Conservation (phyloP, 2,329 filamentous ascomycete genomes). For the Ambrosiella cleistominuta region DNA sequence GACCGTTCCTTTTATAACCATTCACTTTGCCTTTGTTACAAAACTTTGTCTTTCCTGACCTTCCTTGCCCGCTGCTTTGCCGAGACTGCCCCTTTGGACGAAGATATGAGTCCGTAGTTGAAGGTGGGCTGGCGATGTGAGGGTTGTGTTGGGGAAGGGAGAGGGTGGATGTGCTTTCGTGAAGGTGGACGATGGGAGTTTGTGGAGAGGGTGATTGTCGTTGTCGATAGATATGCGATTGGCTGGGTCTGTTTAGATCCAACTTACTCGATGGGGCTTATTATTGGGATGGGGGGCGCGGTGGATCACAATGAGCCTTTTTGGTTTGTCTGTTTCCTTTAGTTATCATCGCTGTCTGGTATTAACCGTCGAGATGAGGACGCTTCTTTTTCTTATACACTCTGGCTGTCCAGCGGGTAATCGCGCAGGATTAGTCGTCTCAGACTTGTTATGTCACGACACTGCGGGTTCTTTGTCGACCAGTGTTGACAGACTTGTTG, state of each 20-base stretch:
- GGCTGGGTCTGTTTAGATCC: conserved; percentile 28
- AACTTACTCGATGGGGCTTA: conserved; percentile 99
- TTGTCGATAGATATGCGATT: conserved; percentile 98
- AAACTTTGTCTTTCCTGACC: background rate
- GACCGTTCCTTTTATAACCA: background rate
- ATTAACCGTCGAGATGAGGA: conserved; percentile 8
- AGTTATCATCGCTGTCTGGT: background rate
- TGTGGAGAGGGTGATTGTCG: conserved; percentile 51
- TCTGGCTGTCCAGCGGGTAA: conserved; percentile 6
- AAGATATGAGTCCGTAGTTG: conserved; percentile 69
- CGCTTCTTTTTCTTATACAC: conserved; percentile 14
- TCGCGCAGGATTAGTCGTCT: background rate
- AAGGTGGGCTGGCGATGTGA: conserved; percentile 2
- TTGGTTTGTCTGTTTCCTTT: background rate
- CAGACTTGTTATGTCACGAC: background rate
- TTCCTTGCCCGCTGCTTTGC: no score
- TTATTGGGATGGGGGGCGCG: conserved; percentile 95
- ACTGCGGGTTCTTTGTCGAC: background rate
- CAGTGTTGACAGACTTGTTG: conserved; percentile 14
- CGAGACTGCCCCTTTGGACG: conserved; percentile 31
- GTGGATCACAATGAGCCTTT: conserved; percentile 16
- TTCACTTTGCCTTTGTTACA: background rate
- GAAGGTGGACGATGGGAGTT: conserved; percentile 7
- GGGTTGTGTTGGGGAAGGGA: background rate
- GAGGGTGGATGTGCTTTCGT: background rate